Base-by-base conservation (phyloP, 2,329 filamentous ascomycete species). In the Trichoderma semiorbis region DNA sequence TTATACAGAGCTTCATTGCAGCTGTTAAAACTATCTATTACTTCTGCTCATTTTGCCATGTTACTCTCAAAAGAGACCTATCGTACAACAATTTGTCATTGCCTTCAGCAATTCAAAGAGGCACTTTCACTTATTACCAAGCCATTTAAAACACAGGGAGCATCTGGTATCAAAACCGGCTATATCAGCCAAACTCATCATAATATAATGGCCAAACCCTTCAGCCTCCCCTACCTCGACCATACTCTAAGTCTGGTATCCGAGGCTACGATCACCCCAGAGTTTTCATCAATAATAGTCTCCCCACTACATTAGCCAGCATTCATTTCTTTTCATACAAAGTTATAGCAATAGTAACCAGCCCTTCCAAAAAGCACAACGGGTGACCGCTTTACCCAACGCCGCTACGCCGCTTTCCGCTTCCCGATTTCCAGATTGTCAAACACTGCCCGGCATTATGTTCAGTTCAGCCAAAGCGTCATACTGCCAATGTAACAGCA, bases 21-120 rank as follows among this genome's bases (percentile, higher is more conserved):
- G 78, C 81, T 11, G 75, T 84, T 26, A 72, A 76, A 28, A 83
- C 80, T 69, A 80, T 61, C 8, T 32, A 18, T n/a, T 18, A 2
- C 11, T 18, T 5, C 1, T 24, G 34, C 7, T 60, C n/a, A 32
- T 34, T 43, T 4, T 24, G 12, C 36, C 26, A 12, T 24, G n/a
- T 3, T 39, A 7, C 11, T 53, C 47, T 21, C 7, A 30, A 34
- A 30, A 5, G 18, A 58, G 30, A 60, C 12, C 10, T 21, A 11
- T 6, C 10, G 2, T 50, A 21, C 8, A 8, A 34, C 47, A 55
- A 10, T 28, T 24, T n/a, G 18, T 21, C n/a, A 18, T 7, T 43
- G 7, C 1, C 16, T 7, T 43, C 36, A 7, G 36, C 36, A 18
- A 43, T 8, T 18, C 7, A 43, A 43, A 18, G 16, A 43, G 36